Evolutionary conservation across 768 basidiomycete species (phyloP), one percentile per base, ranked within the genome.

Genomic region (Collybia nuda): DNA sequence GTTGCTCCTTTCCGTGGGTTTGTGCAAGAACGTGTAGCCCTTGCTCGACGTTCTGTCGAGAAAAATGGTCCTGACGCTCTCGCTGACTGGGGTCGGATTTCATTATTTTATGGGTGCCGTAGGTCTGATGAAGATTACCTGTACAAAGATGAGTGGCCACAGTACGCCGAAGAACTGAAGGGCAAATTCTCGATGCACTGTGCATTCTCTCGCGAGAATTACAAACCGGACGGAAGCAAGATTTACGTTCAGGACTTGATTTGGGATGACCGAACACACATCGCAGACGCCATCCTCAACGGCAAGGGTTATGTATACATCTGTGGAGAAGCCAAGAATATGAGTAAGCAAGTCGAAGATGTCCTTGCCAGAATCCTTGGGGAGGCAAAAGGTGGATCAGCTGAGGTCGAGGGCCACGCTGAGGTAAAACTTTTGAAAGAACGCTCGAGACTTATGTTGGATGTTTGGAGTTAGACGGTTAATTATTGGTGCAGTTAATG

Each of bases 1-100:
- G 94, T 99, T 49, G 97, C 97, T 40, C 97, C 97, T 7, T 99
- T 99, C 91, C 90, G 97, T 54, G 97, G 96, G 2, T 99, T 99
- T 69, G 82, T 98, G 7, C 97, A 99, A 71, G 97, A 99, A 67
- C 92, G 97, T 58, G 88, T 99, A 38, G 94, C 94, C 8, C 85
- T 98, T 26, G 97, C 95, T 11, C 89, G 91, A 54, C 93, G 93
- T 53, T 90, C 94, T 0, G 79, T 94, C 48, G 95, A 95, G 61
- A 98, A 98, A 81, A 95, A 95, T 61, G 96, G 96, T 6, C 81
- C 86, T 7, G 91, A 95, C 52, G 95, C 90, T 5, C 85, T 99
- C 54, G 82, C 82, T 11, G 95, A 98, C 67, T 99, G 97, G 97
- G 97, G 96, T 37, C 83, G 78, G 42, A 92, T 99, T 68, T 85